Evolutionary conservation across 352 stramenopile species (phyloP).

Genomic region (Globisporangium okanoganense): DNA sequence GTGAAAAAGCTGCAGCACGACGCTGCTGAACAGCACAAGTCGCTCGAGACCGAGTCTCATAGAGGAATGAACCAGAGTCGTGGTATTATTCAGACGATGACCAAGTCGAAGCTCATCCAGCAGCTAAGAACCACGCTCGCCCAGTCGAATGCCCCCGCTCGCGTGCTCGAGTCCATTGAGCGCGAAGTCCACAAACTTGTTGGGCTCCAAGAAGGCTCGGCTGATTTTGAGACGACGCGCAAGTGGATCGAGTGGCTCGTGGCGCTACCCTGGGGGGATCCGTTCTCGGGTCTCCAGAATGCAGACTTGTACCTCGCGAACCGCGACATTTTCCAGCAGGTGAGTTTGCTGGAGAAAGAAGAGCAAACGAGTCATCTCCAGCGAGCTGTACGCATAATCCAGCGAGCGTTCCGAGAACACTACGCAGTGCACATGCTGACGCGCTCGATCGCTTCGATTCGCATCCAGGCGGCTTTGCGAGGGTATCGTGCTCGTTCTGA

Average conservation of each 20-base stretch:
- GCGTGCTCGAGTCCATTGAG: constrained; percentile 31
- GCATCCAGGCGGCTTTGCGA: constrained; percentile 32
- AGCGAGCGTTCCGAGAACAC: constrained; percentile 35
- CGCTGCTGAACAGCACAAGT: neutral
- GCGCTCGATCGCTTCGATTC: constrained; percentile 19
- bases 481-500: neutral
- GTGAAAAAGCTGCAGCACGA: constrained; percentile 17
- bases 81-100: neutral
- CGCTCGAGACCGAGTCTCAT: neutral
- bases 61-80: neutral
- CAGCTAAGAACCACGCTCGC: constrained; percentile 21
- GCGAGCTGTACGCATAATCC: constrained; percentile 32
- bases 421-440: constrained; percentile 28
- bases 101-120: constrained; percentile 16
- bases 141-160: constrained; percentile 16
- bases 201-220: constrained; percentile 16
- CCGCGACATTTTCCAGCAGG: constrained; percentile 32
- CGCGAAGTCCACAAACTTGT: constrained; percentile 50
- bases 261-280: constrained; percentile 44
- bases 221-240: constrained; percentile 28
- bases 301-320: constrained; percentile 19
- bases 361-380: neutral
- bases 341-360: constrained; percentile 34
- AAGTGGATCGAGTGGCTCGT: constrained; percentile 68
- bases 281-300: constrained; percentile 19